Evolutionary conservation across 2,329 filamentous ascomycete species (phyloP).

Genomic region (Herpotrichia juniperi): DNA sequence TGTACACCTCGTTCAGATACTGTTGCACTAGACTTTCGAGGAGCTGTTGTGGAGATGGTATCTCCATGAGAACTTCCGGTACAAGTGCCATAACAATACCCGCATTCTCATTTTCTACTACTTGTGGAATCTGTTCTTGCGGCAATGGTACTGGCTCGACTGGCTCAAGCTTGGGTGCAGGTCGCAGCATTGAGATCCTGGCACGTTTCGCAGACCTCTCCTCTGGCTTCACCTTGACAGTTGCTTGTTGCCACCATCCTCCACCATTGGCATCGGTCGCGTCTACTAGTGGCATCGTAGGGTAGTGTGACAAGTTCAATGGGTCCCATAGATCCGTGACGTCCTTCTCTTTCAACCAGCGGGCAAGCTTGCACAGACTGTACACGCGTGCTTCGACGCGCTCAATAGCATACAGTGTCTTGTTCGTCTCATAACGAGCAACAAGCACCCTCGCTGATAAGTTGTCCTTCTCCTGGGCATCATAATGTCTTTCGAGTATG

Average conservation of each 20-base stretch:
- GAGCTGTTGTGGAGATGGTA: constrained; percentile 44
- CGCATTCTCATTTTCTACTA: neutral
- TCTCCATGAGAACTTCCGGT: constrained; percentile 7
- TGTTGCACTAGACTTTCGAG: constrained; percentile 57
- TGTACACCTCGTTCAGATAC: constrained; percentile 54
- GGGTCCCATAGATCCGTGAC: constrained; percentile 48
- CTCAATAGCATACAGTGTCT: constrained; percentile 82
- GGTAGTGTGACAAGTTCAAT: constrained; percentile 56
- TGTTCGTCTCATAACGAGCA: constrained; percentile 54
- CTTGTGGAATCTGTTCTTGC: neutral
- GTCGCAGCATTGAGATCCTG: constrained; percentile 40
- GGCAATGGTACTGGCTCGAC: neutral
- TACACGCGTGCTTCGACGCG: constrained; percentile 67
- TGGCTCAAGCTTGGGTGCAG: constrained; percentile 11
- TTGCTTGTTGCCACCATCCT: constrained; percentile 42
- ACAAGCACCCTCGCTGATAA: constrained; percentile 36
- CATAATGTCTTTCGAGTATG: constrained; percentile 31
- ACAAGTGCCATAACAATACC: neutral
- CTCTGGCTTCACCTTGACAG: constrained; percentile 20
- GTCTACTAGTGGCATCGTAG: constrained; percentile 58
- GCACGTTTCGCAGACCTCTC: constrained; percentile 26
- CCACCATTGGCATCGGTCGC: constrained; percentile 3
- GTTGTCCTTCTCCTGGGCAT: constrained; percentile 6
- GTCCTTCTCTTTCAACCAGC: constrained; percentile 67
- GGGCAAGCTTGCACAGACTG: constrained; percentile 70